Conservation (phyloP, 176 grass and related monocot species). For the Rhynchospora breviuscula region DNA sequence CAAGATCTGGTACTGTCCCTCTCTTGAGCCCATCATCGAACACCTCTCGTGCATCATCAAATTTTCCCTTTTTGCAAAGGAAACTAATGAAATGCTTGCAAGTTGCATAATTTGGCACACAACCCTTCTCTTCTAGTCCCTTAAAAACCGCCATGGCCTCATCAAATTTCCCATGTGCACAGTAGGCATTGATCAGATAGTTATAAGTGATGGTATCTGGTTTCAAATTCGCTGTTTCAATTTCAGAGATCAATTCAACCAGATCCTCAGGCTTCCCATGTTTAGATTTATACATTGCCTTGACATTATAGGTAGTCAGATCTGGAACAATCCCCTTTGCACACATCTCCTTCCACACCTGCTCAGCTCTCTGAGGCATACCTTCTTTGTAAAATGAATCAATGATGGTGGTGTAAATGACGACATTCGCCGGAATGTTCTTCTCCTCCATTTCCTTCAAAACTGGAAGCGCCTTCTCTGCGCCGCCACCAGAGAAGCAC, state of each 20-base stretch:
- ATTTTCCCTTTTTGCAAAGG: conserved; percentile 32
- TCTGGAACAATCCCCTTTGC: conserved; percentile 33
- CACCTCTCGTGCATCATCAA: conserved; percentile 22
- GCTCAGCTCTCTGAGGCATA: conserved; percentile 28
- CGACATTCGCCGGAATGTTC: conserved; percentile 5
- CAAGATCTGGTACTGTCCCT: conserved; percentile 29
- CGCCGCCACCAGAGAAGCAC: conserved; percentile 24
- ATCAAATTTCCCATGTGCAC: conserved; percentile 12
- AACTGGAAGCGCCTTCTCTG: conserved; percentile 24
- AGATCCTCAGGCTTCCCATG: conserved; percentile 20
- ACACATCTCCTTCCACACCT: conserved; percentile 39
- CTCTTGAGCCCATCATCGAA: conserved; percentile 33
- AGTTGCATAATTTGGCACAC: conserved; percentile 29
- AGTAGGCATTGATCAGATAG: conserved; percentile 33
- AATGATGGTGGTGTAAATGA: conserved; percentile 41
- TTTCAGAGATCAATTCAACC: conserved; percentile 29
- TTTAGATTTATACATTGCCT: conserved; percentile 22
- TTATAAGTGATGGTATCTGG: conserved; percentile 38
- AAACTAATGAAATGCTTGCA: conserved; percentile 17
- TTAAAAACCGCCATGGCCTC: conserved; percentile 37
- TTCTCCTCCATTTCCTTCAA: conserved; percentile 37
- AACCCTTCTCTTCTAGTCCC: conserved; percentile 30
- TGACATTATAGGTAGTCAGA: conserved; percentile 34
- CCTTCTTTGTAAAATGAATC: conserved; percentile 43
- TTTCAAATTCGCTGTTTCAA: conserved; percentile 22